Base-by-base conservation (phyloP, 345 rosid species). In the Bruguiera gymnorhiza region DNA sequence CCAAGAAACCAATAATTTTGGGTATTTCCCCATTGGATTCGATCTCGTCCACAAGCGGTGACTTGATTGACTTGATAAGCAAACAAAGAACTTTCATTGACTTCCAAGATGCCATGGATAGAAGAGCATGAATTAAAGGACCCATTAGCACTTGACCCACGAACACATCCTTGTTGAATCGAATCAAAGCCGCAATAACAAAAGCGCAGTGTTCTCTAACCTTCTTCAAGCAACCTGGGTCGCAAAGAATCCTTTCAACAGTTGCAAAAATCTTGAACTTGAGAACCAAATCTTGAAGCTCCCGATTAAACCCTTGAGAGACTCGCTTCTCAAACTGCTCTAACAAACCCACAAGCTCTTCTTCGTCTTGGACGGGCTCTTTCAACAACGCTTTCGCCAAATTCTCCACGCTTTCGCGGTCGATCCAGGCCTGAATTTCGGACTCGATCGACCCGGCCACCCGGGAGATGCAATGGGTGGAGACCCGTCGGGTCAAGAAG, bases 351-450 rank as follows among this genome's bases (percentile, higher is more conserved):
- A 76, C 70, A 73, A 86, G 56, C 76, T 80, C 89, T 54, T 87
- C 83, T 46, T 81, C 86, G 21, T 13, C 53, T 19, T 2, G 31
- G 1, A 16, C 30, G 4, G 70, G 68, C 23, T 80, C 84, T 52
- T 77, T 56, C 68, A 68, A 63, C 70, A 89, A 74, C 5, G 70
- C 75, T 20, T 69, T 52, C 1, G 74, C 63, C 31, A 89, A 71
- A 36, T 63, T 83, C 63, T 86, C 90, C 32, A 87, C 36, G 32
- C 80, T 83, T 69, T 84, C 96, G 6, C 96, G 83, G 62, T 89
- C 92, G 55, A 89, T 89, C 96, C 90, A 87, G 3, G 88, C 86
- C 62, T 89, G 96, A 63, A 89, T 84, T 74, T 89, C 92, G 0
- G 70, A 69, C 83, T 73, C 90, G 70, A 87, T 84, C 20, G 87